Base-by-base conservation (phyloP, 352 stramenopile species). In the Phytophthora tentaculata region DNA sequence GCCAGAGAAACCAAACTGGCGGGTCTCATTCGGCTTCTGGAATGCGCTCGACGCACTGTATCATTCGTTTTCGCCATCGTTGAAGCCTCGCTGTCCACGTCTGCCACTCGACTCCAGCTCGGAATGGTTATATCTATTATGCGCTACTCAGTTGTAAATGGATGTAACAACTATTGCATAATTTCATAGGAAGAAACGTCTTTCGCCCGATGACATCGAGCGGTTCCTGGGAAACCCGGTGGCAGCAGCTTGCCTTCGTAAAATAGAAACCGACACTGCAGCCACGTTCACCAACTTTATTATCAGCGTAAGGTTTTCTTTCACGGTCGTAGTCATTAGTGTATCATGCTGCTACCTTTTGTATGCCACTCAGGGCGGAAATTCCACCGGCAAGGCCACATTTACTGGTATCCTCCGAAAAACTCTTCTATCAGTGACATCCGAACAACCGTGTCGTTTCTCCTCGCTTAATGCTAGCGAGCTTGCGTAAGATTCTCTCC, bases 1-100 rank as follows among this genome's bases (percentile, higher is more conserved):
- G 51, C 37, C 64, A 14, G 54, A 64, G 28, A 64, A 61, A 6
- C 44, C 57, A 1, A 41, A 76, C 24, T 92, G 86, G 86, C 77
- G 82, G 13, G 54, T 87, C 10, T 57, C 61, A 22, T 92, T 78
- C 45, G 82, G 86, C 12, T 94, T 94, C 54, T 83, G 79, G 71
- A 76, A 70, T 24, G 70, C 80, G 29, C 44, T 83, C 16, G 84
- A 94, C 43, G 71, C 77, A 53, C 66, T 88, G 44, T 91, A 89
- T 61, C 69, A 77, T 12, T 62, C 65, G 23, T 67, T 81, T 20
- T 53, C 59, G 12, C 62, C 75, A 14, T 64, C 80, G 16, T 12
- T 16, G 14, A 92, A 85, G 50, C 86, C 86, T 14, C 84, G 86
- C 0, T 70, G 77, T 3, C 77, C 84, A n/a, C 41, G 39, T 26